phyloP scores from a whole-genome alignment of 179 eudicot species.

The Spinacia oleracea region DNA sequence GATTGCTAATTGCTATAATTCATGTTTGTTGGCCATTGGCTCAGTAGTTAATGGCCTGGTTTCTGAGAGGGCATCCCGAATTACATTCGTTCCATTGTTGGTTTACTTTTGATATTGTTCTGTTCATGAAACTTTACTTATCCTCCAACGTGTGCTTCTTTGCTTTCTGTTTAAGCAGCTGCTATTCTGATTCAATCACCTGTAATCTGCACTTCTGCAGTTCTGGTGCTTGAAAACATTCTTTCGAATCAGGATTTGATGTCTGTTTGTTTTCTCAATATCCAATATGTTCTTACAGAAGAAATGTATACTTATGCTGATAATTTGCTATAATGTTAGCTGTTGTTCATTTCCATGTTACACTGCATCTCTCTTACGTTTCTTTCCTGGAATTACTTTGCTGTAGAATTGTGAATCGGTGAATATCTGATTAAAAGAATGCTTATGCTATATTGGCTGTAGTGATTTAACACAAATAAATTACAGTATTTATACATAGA shows the following conservation, averaged over 20 bases:
- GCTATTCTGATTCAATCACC: slow-evolving; percentile 1
- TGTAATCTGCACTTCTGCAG: not conserved
- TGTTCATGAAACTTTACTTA: not conserved
- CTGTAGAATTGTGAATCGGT: not conserved
- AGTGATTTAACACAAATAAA: slow-evolving; percentile 16
- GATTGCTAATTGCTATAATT: not conserved
- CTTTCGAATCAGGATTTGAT: not conserved
- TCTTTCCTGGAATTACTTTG: not conserved
- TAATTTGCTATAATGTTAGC: not conserved
- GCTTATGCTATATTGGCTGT: slow-evolving; percentile 10
- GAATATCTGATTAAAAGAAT: not conserved
- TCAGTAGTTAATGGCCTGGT: not conserved
- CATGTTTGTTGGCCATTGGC: not conserved
- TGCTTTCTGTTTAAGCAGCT: not conserved
- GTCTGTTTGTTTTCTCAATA: not conserved
- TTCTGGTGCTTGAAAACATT: not conserved
- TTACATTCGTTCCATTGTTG: not conserved
- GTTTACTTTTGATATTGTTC: not conserved
- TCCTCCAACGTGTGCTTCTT: not conserved
- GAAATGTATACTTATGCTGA: slow-evolving; percentile 1
- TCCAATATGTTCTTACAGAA: slow-evolving; percentile 2
- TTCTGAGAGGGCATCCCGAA: not conserved
- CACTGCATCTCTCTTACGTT: not conserved
- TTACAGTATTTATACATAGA: slow-evolving; percentile 21
- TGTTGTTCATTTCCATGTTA: not conserved